Percentiles rank a stretch among this genome's conserved stretches.
Evolutionary conservation across 1,139 yeast genomes (phyloP).

Genomic region (Sugiyamaella neomexicana): DNA sequence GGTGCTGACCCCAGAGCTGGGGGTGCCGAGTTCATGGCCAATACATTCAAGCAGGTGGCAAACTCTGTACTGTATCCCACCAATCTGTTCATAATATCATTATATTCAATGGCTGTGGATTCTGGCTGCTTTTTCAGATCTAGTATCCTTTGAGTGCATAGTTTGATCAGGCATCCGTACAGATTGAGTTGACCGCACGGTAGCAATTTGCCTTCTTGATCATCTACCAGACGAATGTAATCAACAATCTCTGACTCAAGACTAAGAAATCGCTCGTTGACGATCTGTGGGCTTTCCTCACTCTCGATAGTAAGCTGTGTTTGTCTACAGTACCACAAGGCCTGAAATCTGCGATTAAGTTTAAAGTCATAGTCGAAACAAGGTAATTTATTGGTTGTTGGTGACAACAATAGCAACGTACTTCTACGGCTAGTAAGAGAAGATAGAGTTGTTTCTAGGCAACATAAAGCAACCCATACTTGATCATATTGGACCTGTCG

Average conservation of each 20-base stretch:
- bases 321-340: conserved; percentile 8
- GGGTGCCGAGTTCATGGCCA: neutral
- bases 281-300: neutral
- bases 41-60: conserved; percentile 5
- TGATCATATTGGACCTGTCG: conserved; percentile 1
- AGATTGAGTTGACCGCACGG: conserved; percentile 17
- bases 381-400: neutral
- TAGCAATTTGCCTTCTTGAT: conserved; percentile 14
- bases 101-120: neutral
- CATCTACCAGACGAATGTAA: conserved; percentile 3
- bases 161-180: conserved; percentile 11
- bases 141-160: conserved; percentile 14
- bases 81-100: neutral
- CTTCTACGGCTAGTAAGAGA: conserved; percentile 8
- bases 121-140: neutral
- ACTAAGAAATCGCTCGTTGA: neutral
- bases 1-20: conserved; percentile 15
- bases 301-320: conserved; percentile 6
- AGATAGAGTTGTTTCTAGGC: conserved; percentile 7
- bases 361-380: conserved; percentile 11
- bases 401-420: conserved; percentile 4
- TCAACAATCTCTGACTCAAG: conserved; percentile 14
- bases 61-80: conserved; percentile 4
- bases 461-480: conserved; percentile 9
- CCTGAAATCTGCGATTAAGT: conserved; percentile 6